Evolutionary conservation across 495 filamentous ascomycete genomes (phyloP).

Genomic region (Bacidia rubella): DNA sequence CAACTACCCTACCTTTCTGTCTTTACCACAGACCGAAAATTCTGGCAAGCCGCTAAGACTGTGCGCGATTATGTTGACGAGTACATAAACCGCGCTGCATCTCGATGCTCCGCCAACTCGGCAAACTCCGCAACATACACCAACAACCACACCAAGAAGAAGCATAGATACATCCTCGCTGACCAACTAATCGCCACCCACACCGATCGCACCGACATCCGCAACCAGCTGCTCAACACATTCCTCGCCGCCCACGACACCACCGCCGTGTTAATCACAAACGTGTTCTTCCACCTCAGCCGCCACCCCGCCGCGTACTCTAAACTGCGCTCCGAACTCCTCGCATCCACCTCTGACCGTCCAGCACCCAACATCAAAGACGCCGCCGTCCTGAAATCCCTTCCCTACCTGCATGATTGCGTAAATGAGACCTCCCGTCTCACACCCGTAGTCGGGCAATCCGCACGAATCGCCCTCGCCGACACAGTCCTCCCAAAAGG

Average conservation of each 20-base stretch:
- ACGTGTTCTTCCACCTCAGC: slow-evolving; percentile 39
- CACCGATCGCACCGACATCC: slow-evolving; percentile 19
- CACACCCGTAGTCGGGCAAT: slow-evolving; percentile 13
- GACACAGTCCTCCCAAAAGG: slow-evolving; percentile 35
- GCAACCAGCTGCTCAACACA: slow-evolving; percentile 10
- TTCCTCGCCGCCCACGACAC: slow-evolving; percentile 27
- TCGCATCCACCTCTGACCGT: neutral
- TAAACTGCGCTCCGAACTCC: slow-evolving; percentile 40
- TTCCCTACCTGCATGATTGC: slow-evolving; percentile 35
- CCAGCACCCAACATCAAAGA: neutral
- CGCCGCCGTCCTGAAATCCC: slow-evolving; percentile 6
- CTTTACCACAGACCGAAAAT: no score
- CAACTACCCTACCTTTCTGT: slow-evolving; percentile 7
- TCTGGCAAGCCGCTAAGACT: no score
- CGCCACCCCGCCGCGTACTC: slow-evolving; percentile 30
- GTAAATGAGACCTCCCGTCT: slow-evolving; percentile 25
- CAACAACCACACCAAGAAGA: neutral
- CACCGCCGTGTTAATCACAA: slow-evolving; percentile 43
- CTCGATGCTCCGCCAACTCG: no score
- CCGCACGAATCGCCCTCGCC: slow-evolving; percentile 25
- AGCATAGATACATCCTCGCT: slow-evolving; percentile 30
- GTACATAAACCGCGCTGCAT: no score
- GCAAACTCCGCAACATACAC: no score
- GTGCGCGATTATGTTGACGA: no score
- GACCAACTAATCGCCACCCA: slow-evolving; percentile 26